These are phyloP conservation scores for Paramecium biaurelia DNA, from an alignment of 73 alveolate genomes.

Conservation along the genomic window DNA sequence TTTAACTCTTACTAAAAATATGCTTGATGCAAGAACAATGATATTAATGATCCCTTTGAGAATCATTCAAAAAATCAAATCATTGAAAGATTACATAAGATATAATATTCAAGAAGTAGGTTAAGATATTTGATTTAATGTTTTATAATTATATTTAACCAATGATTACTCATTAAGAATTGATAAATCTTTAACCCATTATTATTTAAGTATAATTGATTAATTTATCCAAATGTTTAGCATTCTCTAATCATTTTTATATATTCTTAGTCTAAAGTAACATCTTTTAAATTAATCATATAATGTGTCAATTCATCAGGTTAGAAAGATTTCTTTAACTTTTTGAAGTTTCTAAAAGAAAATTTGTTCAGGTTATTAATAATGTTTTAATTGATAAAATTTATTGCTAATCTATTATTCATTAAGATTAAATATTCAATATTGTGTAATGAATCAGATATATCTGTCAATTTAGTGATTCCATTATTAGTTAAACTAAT, in stretches of 20 bases:
- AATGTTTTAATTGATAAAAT: conserved; percentile 32
- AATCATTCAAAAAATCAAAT: not conserved
- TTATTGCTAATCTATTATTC: conserved; percentile 52
- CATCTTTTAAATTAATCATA: conserved; percentile 14
- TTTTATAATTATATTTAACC: not conserved
- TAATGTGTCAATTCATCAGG: conserved; percentile 21
- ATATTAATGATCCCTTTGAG: not conserved
- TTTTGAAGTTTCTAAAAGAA: not conserved
- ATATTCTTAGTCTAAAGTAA: not conserved
- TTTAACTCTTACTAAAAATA: not conserved
- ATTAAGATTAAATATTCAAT: conserved; percentile 35
- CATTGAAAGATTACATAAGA: not conserved
- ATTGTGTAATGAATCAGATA: conserved; percentile 51
- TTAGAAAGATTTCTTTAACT: not conserved
- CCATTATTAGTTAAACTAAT: conserved; percentile 30
- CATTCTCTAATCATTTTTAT: not conserved
- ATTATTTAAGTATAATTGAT: conserved; percentile 1
- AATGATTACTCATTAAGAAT: not conserved
- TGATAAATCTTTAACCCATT: not conserved
- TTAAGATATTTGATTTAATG: not conserved
- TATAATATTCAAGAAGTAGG: not conserved
- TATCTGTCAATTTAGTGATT: conserved; percentile 42
- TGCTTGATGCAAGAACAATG: conserved; percentile 1
- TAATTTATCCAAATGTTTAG: conserved; percentile 15
- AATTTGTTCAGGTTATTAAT: conserved; percentile 36